phyloP scores from a whole-genome alignment of 2,329 filamentous ascomycete species.

The Alternaria ethzedia region DNA sequence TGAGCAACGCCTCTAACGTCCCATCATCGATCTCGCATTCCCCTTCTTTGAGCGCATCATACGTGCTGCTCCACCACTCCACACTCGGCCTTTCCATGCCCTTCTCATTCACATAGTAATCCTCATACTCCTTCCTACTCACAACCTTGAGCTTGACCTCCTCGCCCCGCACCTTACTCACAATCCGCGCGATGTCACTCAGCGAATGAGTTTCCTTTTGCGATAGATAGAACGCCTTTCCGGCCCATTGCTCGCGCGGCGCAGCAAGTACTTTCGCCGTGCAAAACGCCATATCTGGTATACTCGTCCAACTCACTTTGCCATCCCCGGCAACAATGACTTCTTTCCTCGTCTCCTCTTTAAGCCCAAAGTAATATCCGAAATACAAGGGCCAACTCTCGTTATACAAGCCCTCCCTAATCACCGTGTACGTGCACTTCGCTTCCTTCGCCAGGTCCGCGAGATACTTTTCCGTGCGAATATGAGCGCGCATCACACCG shows the following conservation, averaged over 20 bases:
- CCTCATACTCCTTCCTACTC: slow-evolving; percentile 49
- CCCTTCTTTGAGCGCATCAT: slow-evolving; percentile 51
- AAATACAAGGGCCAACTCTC: slow-evolving; percentile 58
- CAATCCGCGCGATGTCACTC: slow-evolving; percentile 38
- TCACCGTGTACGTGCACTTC: slow-evolving; percentile 42
- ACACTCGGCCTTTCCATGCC: slow-evolving; percentile 47
- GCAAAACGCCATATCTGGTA: slow-evolving; percentile 52
- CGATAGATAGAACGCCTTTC: slow-evolving; percentile 50
- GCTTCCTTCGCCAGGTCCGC: slow-evolving; percentile 29
- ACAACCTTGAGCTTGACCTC: slow-evolving; percentile 48
- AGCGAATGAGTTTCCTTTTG: slow-evolving; percentile 36
- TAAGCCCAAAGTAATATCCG: slow-evolving; percentile 50
- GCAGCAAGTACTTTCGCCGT: slow-evolving; percentile 50
- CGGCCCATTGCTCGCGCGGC: slow-evolving; percentile 38
- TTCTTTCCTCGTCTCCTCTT: slow-evolving; percentile 45
- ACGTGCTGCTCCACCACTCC: slow-evolving; percentile 56
- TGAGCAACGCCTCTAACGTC: slow-evolving; percentile 50
- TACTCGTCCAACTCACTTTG: slow-evolving; percentile 53
- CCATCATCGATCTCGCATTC: slow-evolving; percentile 53
- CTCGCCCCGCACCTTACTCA: slow-evolving; percentile 33
- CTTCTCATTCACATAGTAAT: slow-evolving; percentile 48
- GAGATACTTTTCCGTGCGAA: slow-evolving; percentile 53
- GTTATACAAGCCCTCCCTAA: slow-evolving; percentile 55
- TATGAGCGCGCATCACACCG: slow-evolving; percentile 55
- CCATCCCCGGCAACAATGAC: slow-evolving; percentile 52